These are phyloP conservation scores for Tetragonia tetragonoides DNA, from an alignment of 148 eudicot genomes.

Conservation along the genomic window DNA sequence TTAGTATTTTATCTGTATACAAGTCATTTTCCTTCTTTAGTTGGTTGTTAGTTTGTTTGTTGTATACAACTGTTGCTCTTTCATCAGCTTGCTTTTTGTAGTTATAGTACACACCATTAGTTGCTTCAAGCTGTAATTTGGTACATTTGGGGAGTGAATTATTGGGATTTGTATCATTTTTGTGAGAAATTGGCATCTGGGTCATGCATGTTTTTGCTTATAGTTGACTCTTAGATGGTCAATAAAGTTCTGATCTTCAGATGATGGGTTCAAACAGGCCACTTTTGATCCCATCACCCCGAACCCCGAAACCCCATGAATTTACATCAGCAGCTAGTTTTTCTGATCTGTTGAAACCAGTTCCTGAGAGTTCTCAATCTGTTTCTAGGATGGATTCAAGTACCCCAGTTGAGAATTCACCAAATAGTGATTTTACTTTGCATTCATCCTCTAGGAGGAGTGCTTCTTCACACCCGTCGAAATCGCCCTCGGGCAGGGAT, in stretches of 20 bases:
- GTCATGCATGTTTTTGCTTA: slow-evolving; percentile 27
- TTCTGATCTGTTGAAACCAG: slow-evolving; percentile 34
- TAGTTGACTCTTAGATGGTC: slow-evolving; percentile 33
- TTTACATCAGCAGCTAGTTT: slow-evolving; percentile 31
- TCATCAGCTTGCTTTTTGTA: neutral
- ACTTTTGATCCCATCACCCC: slow-evolving; percentile 51
- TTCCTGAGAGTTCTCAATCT: slow-evolving; percentile 23
- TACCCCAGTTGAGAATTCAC: slow-evolving; percentile 29
- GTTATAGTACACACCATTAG: neutral
- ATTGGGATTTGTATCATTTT: slow-evolving; percentile 8
- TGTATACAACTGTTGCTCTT: neutral
- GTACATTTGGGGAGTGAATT: slow-evolving; percentile 5
- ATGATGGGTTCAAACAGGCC: slow-evolving; percentile 52
- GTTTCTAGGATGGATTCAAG: slow-evolving; percentile 42
- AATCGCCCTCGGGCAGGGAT: slow-evolving; percentile 25
- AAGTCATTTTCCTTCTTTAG: neutral
- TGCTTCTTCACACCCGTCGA: slow-evolving; percentile 8
- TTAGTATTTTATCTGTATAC: neutral
- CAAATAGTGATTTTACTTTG: slow-evolving; percentile 18
- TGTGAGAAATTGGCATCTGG: slow-evolving; percentile 32
- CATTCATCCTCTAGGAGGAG: slow-evolving; percentile 30
- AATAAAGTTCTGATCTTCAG: slow-evolving; percentile 36
- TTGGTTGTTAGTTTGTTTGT: neutral
- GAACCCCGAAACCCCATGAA: slow-evolving; percentile 37
- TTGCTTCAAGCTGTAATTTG: slow-evolving; percentile 13